Conservation (phyloP, 257 asterid species). For the Paraleonurus japonicus region DNA sequence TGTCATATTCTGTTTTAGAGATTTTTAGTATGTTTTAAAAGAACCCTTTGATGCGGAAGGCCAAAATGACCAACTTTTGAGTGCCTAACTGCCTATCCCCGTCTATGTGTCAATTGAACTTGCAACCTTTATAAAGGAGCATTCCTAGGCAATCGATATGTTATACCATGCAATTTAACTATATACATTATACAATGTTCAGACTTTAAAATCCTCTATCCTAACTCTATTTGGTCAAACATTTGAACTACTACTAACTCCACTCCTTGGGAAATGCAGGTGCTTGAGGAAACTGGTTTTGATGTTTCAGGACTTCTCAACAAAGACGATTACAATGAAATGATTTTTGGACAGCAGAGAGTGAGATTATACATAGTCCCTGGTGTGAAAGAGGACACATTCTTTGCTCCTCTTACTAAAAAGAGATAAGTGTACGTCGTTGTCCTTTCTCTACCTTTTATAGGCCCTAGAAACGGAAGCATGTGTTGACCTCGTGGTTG, state of each 20-base stretch:
- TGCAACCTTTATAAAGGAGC: not conserved
- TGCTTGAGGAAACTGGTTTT: conserved; percentile 84
- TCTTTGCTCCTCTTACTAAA: conserved; percentile 82
- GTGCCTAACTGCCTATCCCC: not conserved
- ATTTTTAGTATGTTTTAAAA: not conserved
- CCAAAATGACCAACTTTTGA: not conserved
- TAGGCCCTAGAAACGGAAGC: not conserved
- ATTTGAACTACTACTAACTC: conserved; percentile 21
- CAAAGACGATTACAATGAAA: conserved; percentile 68
- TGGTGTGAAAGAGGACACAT: conserved; percentile 74
- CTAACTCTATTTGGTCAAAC: not conserved
- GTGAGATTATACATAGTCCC: conserved; percentile 78
- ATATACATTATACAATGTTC: not conserved
- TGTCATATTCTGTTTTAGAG: not conserved
- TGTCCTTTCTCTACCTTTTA: conserved; percentile 6
- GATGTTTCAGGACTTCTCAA: conserved; percentile 72
- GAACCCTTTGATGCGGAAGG: not conserved
- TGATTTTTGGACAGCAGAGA: conserved; percentile 84
- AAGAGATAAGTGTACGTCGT: conserved; percentile 81
- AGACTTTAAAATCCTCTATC: not conserved
- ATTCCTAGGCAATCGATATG: not conserved
- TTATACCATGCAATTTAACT: not conserved
- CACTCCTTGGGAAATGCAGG: conserved; percentile 49
- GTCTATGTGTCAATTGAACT: not conserved
- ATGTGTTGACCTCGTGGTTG: not conserved